Base-by-base conservation (phyloP, 257 asterid species). In the Fraxinus americana region DNA sequence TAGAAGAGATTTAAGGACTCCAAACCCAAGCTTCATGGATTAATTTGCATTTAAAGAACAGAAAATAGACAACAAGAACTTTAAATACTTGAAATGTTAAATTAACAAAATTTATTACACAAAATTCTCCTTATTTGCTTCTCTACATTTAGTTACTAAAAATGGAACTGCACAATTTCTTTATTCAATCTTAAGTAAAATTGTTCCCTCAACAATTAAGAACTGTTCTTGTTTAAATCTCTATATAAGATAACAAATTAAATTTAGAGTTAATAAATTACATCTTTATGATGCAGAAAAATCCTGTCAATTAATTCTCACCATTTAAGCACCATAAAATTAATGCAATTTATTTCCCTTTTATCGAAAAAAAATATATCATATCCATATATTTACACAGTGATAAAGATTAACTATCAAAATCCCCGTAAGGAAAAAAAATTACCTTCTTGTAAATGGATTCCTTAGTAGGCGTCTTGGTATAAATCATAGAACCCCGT, bases 391-490 rank as follows among this genome's bases (percentile, higher is more conserved):
- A 27, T 27, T 41, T 45, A 52, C 23, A 61, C 4, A 43, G 73
- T 27, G 39, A 17, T 48, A 57, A 65, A 80, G n/a, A 9, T 29
- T 32, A 74, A 14, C 29, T 21, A 59, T 21, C 17, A 63, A 63
- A 9, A 63, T 63, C 36, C 0, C 5, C 17, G 4, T 7, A 43
- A 52, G 17, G 71, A 43, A 41, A 41, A 41, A 43, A 19, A 72
- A 14, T 39, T 41, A 96, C 99, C 98, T 93, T 96, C 82, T 84
- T 87, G 86, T 82, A 75, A 7, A 93, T 86, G 41, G 92, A 88
- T 73, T 96, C 97, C 71, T 91, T 89, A 23, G 97, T 87, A 50
- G 98, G 99, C 75, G 97, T 89, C 87, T 93, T 93, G 7, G 99
- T 96, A 78, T 93, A 96, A 80, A 86, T 81, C 97, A 96, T 84